Evolutionary conservation across 1,284 basidiomycete genomes (phyloP).

Genomic region (Coniferiporia weirii): DNA sequence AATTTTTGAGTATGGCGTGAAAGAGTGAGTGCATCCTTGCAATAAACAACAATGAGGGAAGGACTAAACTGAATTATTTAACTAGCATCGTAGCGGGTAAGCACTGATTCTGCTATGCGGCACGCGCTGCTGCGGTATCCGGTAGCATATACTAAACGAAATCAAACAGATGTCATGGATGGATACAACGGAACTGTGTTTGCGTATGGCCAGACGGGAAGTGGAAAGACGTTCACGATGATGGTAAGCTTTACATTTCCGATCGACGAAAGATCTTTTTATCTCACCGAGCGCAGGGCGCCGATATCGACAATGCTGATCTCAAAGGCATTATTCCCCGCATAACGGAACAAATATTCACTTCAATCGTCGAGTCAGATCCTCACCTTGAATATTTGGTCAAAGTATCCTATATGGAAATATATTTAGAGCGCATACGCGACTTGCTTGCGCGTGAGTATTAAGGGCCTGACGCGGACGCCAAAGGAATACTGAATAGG

Average conservation of each 20-base stretch:
- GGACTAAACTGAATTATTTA: conserved; percentile 12
- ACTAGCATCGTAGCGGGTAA: conserved; percentile 23
- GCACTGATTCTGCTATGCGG: not conserved
- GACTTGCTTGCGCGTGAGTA: conserved; percentile 92
- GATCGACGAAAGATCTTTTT: conserved; percentile 19
- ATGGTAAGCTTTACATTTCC: conserved; percentile 55
- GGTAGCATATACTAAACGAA: not conserved
- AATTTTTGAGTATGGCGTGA: conserved; percentile 98
- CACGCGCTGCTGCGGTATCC: not conserved
- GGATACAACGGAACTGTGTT: conserved; percentile 99
- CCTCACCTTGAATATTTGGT: conserved; percentile 96
- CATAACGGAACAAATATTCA: conserved; percentile 98
- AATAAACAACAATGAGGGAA: not conserved
- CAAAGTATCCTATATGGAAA: conserved; percentile 99
- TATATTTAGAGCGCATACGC: conserved; percentile 95
- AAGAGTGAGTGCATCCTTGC: conserved; percentile 61
- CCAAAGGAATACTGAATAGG: not conserved
- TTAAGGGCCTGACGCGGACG: not conserved
- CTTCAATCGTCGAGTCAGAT: conserved; percentile 94
- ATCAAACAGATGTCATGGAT: conserved; percentile 82
- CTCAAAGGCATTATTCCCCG: conserved; percentile 97
- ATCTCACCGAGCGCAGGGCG: conserved; percentile 55
- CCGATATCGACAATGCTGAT: conserved; percentile 91
- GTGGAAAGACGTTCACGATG: conserved; percentile 97
- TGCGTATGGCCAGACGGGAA: conserved; percentile 98